Percentiles rank a stretch among this genome's conserved stretches.
Conservation (phyloP, 768 basidiomycete species). For the Mycena haematopus region DNA sequence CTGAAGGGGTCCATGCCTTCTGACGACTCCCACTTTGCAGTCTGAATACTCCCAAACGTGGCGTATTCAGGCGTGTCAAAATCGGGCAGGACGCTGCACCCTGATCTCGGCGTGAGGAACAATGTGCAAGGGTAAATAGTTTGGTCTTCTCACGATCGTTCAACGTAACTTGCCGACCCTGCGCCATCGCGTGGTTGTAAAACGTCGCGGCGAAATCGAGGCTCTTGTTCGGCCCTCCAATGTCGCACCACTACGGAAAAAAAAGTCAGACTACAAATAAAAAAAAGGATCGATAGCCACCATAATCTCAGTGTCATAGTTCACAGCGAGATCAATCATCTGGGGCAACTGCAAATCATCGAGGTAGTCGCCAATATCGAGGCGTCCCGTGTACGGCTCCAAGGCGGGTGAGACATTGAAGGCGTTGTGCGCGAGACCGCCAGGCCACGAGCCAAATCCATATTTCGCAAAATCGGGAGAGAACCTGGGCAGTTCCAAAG, state of each 20-base stretch:
- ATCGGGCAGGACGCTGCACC: constrained; percentile 56
- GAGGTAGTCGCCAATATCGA: constrained; percentile 58
- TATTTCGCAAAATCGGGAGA: constrained; percentile 59
- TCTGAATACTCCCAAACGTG: constrained; percentile 52
- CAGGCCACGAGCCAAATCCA: constrained; percentile 59
- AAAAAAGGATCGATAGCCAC: constrained; percentile 35
- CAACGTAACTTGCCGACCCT: constrained; percentile 54
- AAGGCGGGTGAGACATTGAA: constrained; percentile 49
- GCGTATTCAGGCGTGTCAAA: constrained; percentile 65
- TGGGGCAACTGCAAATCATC: constrained; percentile 58
- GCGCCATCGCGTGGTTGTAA: constrained; percentile 47
- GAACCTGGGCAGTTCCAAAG: constrained; percentile 44
- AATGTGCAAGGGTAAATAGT: not conserved
- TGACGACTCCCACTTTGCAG: constrained; percentile 60
- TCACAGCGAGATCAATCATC: constrained; percentile 54
- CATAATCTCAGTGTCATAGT: constrained; percentile 62
- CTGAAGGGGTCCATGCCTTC: constrained; percentile 64
- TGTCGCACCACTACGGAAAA: constrained; percentile 62
- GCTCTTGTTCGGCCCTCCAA: constrained; percentile 56
- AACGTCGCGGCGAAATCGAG: constrained; percentile 51
- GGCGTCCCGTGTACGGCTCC: constrained; percentile 61
- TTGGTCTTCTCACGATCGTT: constrained; percentile 38
- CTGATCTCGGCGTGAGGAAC: constrained; percentile 33
- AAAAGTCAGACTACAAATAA: not conserved
- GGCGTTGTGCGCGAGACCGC: constrained; percentile 58